These are phyloP conservation scores for Gossypium schwendimanii DNA, from an alignment of 441 rosid genomes.

Conservation along the genomic window DNA sequence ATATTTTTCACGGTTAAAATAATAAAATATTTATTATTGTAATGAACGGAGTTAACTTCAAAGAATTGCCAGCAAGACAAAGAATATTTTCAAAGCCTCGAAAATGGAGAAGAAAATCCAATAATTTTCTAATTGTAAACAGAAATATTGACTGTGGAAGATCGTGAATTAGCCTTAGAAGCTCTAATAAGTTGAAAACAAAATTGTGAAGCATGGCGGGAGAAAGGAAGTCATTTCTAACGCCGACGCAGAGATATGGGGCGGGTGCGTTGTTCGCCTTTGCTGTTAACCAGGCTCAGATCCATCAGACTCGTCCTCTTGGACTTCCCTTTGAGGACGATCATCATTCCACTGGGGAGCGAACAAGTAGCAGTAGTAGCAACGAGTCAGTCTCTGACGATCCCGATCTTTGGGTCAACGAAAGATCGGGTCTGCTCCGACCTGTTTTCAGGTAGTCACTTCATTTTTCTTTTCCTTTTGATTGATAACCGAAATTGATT, in stretches of 20 bases:
- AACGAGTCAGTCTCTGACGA: conserved; percentile 57
- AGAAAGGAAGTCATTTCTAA: conserved; percentile 34
- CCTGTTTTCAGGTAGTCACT: conserved; percentile 62
- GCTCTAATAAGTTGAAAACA: neutral
- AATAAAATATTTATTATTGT: neutral
- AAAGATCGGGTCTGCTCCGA: conserved; percentile 59
- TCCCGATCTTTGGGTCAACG: conserved; percentile 70
- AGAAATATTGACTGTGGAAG: neutral
- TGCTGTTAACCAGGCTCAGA: conserved; percentile 64
- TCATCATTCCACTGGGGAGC: conserved; percentile 29
- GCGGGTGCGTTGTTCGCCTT: conserved; percentile 71
- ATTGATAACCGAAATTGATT: neutral
- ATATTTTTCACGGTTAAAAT: no score
- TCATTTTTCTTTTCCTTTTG: neutral
- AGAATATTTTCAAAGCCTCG: neutral
- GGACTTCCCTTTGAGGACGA: conserved; percentile 34
- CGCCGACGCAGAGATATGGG: conserved; percentile 62
- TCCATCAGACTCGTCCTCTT: conserved; percentile 44
- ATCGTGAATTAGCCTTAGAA: neutral
- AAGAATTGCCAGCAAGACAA: neutral
- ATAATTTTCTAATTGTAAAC: neutral
- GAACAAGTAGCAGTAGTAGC: conserved; percentile 30
- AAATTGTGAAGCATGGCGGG: conserved; percentile 12
- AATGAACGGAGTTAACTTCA: neutral
- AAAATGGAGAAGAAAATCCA: neutral